Conservation (phyloP, 768 basidiomycete genomes). For the Psilocybe cubensis region DNA sequence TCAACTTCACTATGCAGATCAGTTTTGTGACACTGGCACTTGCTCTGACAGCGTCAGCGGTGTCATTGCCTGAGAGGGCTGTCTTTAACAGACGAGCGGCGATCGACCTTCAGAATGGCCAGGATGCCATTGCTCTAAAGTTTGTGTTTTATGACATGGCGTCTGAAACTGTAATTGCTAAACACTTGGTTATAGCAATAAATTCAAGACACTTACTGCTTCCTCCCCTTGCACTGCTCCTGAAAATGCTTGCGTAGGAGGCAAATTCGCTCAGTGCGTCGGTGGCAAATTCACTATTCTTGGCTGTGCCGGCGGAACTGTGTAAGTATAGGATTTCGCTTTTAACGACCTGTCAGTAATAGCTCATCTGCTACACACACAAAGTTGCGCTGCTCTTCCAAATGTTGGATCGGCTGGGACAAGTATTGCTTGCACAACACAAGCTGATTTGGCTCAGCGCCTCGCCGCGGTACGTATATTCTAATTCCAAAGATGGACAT, state of each 20-base stretch:
- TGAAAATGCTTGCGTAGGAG: constrained; percentile 51
- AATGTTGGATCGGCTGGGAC: constrained; percentile 53
- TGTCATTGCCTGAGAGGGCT: constrained; percentile 27
- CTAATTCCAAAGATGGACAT: neutral
- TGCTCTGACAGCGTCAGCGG: constrained; percentile 35
- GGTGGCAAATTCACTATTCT: constrained; percentile 44
- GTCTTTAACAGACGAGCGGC: constrained; percentile 31
- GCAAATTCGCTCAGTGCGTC: constrained; percentile 60
- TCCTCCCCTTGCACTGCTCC: constrained; percentile 39
- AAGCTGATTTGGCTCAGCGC: constrained; percentile 47
- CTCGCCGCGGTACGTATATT: constrained; percentile 44
- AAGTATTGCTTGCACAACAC: constrained; percentile 53
- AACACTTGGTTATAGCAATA: constrained; percentile 24
- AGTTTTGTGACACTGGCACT: constrained; percentile 39
- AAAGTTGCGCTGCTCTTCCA: constrained; percentile 55
- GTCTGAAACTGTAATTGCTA: neutral
- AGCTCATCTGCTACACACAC: constrained; percentile 6
- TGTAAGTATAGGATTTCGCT: constrained; percentile 27
- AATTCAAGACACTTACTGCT: constrained; percentile 36
- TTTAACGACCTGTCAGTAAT: neutral
- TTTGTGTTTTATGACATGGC: constrained; percentile 18
- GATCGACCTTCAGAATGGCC: constrained; percentile 41
- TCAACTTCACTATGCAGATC: constrained; percentile 36
- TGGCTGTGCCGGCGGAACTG: constrained; percentile 37
- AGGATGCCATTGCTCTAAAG: constrained; percentile 46